Conservation (phyloP, 2,329 filamentous ascomycete species). For the Emmonsiellopsis sp. region DNA sequence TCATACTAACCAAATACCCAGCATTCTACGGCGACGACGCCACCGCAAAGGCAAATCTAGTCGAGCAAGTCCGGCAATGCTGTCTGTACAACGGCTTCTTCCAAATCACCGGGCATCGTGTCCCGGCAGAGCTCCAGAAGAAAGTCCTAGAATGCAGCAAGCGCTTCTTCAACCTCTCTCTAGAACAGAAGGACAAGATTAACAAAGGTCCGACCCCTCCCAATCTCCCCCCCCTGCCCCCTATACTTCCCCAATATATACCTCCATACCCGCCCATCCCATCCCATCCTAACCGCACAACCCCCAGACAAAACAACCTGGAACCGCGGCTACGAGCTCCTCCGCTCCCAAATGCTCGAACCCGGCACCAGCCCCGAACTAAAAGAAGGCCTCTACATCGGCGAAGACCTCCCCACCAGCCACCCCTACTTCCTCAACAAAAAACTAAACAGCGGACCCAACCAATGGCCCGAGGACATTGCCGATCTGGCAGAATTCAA, state of each 20-base stretch:
- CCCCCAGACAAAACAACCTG: neutral
- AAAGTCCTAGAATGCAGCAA: neutral
- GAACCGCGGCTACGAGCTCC: neutral
- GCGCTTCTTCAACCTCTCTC: neutral
- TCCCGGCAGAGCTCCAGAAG: neutral
- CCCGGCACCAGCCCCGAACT: neutral
- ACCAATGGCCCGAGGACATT: neutral
- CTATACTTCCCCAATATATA: no score
- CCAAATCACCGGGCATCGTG: neutral
- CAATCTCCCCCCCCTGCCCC: no score
- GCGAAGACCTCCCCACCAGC: neutral
- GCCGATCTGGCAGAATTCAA: conserved; percentile 19
- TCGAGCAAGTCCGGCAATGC: neutral
- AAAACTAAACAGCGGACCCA: neutral
- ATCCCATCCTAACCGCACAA: no score
- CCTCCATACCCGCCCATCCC: no score
- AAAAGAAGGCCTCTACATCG: neutral
- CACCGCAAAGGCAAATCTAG: neutral
- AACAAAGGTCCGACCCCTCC: neutral
- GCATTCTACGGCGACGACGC: neutral
- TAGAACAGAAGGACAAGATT: neutral
- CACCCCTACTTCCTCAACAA: neutral
- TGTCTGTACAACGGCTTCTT: neutral
- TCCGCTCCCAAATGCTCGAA: neutral
- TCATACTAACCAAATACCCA: neutral